Evolutionary conservation across 1,284 basidiomycete species (phyloP).

Genomic region (Mycosarcoma mackinlayi): DNA sequence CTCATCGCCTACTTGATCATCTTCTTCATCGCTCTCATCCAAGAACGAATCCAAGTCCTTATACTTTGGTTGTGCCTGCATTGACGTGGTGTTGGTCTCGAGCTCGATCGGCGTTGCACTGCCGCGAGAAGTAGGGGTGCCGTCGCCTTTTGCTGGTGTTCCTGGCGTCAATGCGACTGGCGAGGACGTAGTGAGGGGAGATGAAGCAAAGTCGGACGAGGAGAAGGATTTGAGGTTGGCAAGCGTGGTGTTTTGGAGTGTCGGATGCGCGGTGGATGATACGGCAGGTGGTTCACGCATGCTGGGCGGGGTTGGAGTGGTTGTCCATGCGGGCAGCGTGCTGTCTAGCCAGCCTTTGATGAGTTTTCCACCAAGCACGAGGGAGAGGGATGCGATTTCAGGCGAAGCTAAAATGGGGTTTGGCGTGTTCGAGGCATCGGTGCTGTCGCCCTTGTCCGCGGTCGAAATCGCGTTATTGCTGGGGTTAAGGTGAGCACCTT

Average conservation of each 20-base stretch:
- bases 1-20: slow-evolving; percentile 11
- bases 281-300: slow-evolving; percentile 31
- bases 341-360: slow-evolving; percentile 50
- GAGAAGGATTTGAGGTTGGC: slow-evolving; percentile 47
- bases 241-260: slow-evolving; percentile 24
- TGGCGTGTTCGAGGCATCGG: neutral
- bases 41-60: slow-evolving; percentile 64
- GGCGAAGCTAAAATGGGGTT: slow-evolving; percentile 4
- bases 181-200: neutral
- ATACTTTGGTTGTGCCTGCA: slow-evolving; percentile 38
- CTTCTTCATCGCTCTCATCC: slow-evolving; percentile 59
- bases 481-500: slow-evolving; percentile 1
- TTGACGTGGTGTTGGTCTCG: slow-evolving; percentile 12
- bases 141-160: slow-evolving; percentile 13
- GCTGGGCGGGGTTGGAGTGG: slow-evolving; percentile 18
- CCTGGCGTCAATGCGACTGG: slow-evolving; percentile 21
- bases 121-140: slow-evolving; percentile 12
- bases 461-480: too few species aligned
- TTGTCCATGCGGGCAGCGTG: slow-evolving; percentile 39
- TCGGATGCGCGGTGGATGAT: slow-evolving; percentile 8
- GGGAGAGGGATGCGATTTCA: slow-evolving; percentile 39
- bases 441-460: neutral
- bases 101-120: slow-evolving; percentile 37
- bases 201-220: slow-evolving; percentile 24
- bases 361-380: slow-evolving; percentile 43